Conservation (phyloP, 306 rosid genomes). For the Mimosa bimucronata region DNA sequence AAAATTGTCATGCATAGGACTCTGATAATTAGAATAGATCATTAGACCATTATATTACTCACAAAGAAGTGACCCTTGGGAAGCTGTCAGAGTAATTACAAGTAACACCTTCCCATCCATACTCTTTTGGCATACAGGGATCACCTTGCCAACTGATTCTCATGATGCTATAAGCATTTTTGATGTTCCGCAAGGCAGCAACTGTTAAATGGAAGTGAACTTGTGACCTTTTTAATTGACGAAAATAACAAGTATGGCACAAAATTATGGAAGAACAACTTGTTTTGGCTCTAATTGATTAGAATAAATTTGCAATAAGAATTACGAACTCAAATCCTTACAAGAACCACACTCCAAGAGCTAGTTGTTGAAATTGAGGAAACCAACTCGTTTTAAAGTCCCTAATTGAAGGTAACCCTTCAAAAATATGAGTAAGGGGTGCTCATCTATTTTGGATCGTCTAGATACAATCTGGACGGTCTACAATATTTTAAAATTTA, state of each 20-base stretch:
- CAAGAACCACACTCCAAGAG: no score
- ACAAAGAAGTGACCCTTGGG: conserved; percentile 2
- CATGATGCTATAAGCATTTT: background rate
- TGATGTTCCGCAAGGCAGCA: background rate
- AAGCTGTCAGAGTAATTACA: background rate
- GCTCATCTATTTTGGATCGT: no score
- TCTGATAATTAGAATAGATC: background rate
- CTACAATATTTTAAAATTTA: no score
- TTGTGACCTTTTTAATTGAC: background rate
- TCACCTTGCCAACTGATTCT: conserved; percentile 2
- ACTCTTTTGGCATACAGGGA: background rate
- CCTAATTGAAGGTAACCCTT: no score
- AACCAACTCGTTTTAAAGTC: no score
- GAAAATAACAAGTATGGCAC: background rate
- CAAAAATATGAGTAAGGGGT: no score
- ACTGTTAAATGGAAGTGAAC: background rate
- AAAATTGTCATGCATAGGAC: no score
- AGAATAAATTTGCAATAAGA: background rate
- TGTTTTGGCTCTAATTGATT: background rate
- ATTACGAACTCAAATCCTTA: no score
- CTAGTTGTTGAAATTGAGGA: no score
- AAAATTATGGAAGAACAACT: background rate
- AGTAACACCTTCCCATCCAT: background rate
- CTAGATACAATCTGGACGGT: no score
- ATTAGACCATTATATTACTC: background rate